phyloP scores from a whole-genome alignment of 2,329 filamentous ascomycete species.

The Elsinoe perseae region DNA sequence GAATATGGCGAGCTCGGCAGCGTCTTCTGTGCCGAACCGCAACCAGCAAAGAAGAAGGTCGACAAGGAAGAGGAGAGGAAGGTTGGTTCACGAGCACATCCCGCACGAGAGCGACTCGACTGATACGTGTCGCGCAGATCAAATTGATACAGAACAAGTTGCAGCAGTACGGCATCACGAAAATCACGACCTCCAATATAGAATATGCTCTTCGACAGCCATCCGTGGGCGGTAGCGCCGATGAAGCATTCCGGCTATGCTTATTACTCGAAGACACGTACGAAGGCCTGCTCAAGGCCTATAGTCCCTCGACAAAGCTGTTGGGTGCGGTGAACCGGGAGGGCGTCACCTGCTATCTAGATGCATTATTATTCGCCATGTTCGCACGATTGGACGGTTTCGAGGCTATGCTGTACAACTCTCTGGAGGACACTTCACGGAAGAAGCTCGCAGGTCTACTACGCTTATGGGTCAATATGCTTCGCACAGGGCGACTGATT shows the following conservation, averaged over 20 bases:
- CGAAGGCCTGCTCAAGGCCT: conserved; percentile 67
- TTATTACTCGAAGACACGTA: conserved; percentile 72
- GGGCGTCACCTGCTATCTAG: conserved; percentile 88
- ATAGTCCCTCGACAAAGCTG: conserved; percentile 63
- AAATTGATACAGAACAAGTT: conserved; percentile 48
- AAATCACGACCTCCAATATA: conserved; percentile 54
- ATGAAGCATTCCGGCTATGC: conserved; percentile 69
- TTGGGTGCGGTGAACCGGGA: conserved; percentile 79
- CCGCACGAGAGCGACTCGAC: not conserved
- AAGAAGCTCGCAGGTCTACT: conserved; percentile 69
- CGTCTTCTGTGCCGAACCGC: conserved; percentile 55
- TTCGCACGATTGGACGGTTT: conserved; percentile 85
- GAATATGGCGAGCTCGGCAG: conserved; percentile 57
- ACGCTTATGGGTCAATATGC: conserved; percentile 86
- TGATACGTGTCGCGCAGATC: conserved; percentile 32
- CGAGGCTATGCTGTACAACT: conserved; percentile 80
- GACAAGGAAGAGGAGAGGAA: conserved; percentile 50
- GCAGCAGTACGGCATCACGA: conserved; percentile 45
- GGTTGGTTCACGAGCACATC: conserved; percentile 23
- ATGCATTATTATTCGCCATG: conserved; percentile 89
- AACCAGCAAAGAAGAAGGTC: conserved; percentile 41
- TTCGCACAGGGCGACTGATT: conserved; percentile 77
- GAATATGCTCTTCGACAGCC: conserved; percentile 54
- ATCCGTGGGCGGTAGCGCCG: conserved; percentile 60
- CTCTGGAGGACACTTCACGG: conserved; percentile 63